Percentiles rank a stretch among this genome's conserved stretches.
Conservation (phyloP, 2,329 filamentous ascomycete genomes). For the Colletotrichum sp. region DNA sequence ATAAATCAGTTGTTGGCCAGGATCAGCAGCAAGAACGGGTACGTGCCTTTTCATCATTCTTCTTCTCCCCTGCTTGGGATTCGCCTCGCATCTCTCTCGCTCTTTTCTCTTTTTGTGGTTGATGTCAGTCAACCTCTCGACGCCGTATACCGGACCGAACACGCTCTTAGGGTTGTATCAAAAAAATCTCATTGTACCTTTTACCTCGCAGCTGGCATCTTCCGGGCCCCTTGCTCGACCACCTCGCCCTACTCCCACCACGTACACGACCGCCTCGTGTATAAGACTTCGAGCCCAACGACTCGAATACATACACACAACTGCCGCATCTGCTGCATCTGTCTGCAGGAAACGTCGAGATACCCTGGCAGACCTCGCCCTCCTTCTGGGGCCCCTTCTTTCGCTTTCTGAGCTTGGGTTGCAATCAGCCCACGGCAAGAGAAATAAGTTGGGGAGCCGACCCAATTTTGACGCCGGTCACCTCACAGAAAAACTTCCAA, state of each 20-base stretch:
- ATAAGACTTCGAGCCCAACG: background rate
- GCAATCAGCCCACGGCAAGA: constrained; percentile 13
- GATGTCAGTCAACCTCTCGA: background rate
- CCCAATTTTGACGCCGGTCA: constrained; percentile 21
- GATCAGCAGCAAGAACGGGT: background rate
- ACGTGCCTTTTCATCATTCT: constrained; percentile 17
- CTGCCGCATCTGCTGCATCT: background rate
- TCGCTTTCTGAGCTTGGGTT: background rate
- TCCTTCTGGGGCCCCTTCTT: background rate
- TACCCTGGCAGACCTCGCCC: background rate
- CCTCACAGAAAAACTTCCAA: constrained; percentile 8
- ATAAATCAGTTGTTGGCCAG: background rate
- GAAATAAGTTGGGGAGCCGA: constrained; percentile 17
- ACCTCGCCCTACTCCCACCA: background rate
- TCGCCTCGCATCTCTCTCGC: background rate
- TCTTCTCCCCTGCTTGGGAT: background rate
- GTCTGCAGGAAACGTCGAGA: background rate
- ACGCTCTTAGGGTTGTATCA: background rate
- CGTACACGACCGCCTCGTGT: background rate
- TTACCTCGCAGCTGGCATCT: background rate
- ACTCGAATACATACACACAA: background rate
- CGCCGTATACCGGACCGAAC: background rate
- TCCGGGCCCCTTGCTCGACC: background rate
- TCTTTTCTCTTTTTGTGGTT: background rate
- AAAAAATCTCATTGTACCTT: background rate